Percentiles rank a stretch among this genome's conserved stretches.
These are phyloP conservation scores for Umbelopsis sp. DNA, from an alignment of 371 early-diverging fungal species.

Conservation along the genomic window DNA sequence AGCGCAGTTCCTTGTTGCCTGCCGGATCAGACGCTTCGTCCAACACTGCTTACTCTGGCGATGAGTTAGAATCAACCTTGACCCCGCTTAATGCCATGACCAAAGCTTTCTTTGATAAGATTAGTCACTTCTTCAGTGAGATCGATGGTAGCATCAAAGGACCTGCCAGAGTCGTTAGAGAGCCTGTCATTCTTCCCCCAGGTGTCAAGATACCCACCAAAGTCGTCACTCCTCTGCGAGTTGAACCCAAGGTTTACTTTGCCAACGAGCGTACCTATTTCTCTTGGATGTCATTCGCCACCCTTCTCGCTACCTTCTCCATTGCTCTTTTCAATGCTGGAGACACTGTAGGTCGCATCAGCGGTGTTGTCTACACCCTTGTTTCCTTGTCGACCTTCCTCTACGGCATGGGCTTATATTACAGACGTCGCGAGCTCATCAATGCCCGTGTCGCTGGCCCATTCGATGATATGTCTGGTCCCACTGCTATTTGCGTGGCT, in stretches of 20 bases:
- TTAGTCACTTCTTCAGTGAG: slow-evolving; percentile 23
- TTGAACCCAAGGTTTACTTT: slow-evolving; percentile 99
- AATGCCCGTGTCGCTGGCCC: slow-evolving; percentile 75
- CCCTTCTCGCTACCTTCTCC: slow-evolving; percentile 76
- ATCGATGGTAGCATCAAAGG: neutral
- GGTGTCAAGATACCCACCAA: slow-evolving; percentile 61
- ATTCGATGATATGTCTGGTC: slow-evolving; percentile 78
- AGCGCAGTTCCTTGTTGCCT: neutral
- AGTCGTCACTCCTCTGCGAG: slow-evolving; percentile 83
- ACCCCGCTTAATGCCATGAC: slow-evolving; percentile 20
- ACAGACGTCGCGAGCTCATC: slow-evolving; percentile 90
- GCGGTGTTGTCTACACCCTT: slow-evolving; percentile 81
- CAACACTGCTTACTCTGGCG: slow-evolving; percentile 7
- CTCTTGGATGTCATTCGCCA: slow-evolving; percentile 84
- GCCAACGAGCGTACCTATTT: slow-evolving; percentile 99
- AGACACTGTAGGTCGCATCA: slow-evolving; percentile 73
- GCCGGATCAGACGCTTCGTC: slow-evolving; percentile 4
- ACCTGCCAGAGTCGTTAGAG: slow-evolving; percentile 16
- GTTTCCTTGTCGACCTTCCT: slow-evolving; percentile 83
- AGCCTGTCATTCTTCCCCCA: slow-evolving; percentile 48
- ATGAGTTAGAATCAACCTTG: neutral
- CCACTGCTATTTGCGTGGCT: slow-evolving; percentile 85
- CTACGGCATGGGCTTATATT: slow-evolving; percentile 92
- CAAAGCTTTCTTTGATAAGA: slow-evolving; percentile 32
- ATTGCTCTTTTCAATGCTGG: slow-evolving; percentile 87